These are phyloP conservation scores for Tolypocladium ovalisporum DNA, from an alignment of 2,329 filamentous ascomycete genomes.

Conservation along the genomic window DNA sequence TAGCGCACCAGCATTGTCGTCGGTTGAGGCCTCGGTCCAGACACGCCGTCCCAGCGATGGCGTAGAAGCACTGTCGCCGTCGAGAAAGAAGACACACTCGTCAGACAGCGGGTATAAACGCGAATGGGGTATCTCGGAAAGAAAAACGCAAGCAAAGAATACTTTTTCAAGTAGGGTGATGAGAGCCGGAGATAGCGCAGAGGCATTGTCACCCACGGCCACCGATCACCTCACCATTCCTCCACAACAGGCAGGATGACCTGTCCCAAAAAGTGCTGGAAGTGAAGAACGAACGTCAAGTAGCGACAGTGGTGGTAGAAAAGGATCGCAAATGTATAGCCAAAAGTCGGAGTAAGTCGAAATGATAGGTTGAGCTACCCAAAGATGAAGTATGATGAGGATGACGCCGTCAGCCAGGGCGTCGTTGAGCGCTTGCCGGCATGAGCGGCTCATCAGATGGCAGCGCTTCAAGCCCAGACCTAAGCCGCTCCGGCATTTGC, in stretches of 20 bases:
- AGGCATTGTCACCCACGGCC: slow-evolving; percentile 1
- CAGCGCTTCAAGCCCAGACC: not conserved
- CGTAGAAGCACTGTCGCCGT: slow-evolving; percentile 45
- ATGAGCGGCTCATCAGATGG: not conserved
- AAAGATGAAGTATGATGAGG: slow-evolving; percentile 5
- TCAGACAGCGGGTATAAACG: slow-evolving; percentile 33
- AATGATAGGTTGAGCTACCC: slow-evolving; percentile 28
- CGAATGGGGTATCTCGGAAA: slow-evolving; percentile 32
- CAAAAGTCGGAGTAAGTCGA: slow-evolving; percentile 2
- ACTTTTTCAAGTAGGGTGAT: not conserved
- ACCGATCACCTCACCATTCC: not conserved
- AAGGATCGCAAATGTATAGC: not conserved
- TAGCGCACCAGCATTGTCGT: slow-evolving; percentile 46
- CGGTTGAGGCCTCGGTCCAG: slow-evolving; percentile 31
- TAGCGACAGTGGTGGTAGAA: not conserved
- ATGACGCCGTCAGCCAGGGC: not conserved
- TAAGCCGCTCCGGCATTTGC: slow-evolving; percentile 12
- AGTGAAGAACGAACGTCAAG: not conserved
- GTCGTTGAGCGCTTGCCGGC: slow-evolving; percentile 18
- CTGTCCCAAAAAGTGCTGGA: not conserved
- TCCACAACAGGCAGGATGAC: not conserved
- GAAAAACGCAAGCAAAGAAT: slow-evolving; percentile 10
- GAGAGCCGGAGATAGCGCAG: slow-evolving; percentile 5
- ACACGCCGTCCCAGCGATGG: slow-evolving; percentile 45
- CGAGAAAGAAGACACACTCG: slow-evolving; percentile 28